Percentiles rank a stretch among this genome's conserved stretches.
Evolutionary conservation across 495 filamentous ascomycete genomes (phyloP).

Genomic region (Lepraria neglecta): DNA sequence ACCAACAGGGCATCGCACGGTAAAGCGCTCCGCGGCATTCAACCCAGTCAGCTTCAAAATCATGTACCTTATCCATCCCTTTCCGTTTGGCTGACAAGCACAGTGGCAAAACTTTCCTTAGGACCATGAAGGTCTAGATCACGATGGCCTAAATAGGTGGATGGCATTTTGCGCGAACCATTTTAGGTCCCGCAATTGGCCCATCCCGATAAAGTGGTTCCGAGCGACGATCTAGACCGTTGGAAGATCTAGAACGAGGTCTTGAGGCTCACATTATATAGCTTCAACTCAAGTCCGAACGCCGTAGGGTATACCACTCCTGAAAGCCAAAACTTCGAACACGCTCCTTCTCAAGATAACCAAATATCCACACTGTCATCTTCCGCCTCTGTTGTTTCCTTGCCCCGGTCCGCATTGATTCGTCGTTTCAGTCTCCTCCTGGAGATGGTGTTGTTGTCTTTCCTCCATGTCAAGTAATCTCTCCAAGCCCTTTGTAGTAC

Average conservation of each 20-base stretch:
- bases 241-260: background rate
- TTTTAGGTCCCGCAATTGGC: no score
- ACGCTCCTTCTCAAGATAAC: background rate
- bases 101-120: no score
- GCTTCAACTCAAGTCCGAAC: background rate
- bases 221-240: slow-evolving; percentile 9
- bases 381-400: background rate
- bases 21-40: no score
- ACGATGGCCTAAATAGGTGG: no score
- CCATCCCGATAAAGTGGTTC: background rate
- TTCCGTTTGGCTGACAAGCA: no score
- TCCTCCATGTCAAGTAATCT: slow-evolving; percentile 22
- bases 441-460: background rate
- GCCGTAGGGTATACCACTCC: background rate
- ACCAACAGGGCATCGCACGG: background rate
- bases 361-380: slow-evolving; percentile 7
- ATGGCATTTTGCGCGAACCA: no score
- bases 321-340: no score
- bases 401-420: background rate
- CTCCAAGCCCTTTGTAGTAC: slow-evolving; percentile 47
- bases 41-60: no score
- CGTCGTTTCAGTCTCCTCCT: background rate
- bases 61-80: no score
- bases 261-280: no score
- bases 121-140: no score